These are phyloP conservation scores for Syncephalastrum monosporum DNA, from an alignment of 371 early-diverging fungal species.

Conservation along the genomic window DNA sequence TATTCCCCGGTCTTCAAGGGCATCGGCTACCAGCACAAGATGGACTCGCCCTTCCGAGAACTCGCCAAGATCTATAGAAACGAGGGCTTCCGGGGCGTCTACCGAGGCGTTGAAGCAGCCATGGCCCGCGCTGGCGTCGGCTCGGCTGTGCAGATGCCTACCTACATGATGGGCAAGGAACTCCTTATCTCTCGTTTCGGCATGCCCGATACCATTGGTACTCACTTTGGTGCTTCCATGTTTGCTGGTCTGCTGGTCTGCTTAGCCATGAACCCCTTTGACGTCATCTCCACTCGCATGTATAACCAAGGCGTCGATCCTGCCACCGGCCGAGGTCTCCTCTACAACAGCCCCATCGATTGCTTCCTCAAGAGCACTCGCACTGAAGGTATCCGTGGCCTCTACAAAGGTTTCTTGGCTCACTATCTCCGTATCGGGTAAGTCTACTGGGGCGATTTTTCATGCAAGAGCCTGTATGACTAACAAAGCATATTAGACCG, in stretches of 20 bases:
- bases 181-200: constrained; percentile 61
- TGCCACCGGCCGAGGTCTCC: constrained; percentile 56
- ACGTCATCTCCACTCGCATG: constrained; percentile 93
- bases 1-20: constrained; percentile 68
- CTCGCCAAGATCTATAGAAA: constrained; percentile 62
- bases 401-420: constrained; percentile 92
- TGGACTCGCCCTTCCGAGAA: constrained; percentile 67
- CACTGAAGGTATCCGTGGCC: constrained; percentile 82
- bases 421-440: constrained; percentile 94
- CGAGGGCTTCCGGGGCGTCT: constrained; percentile 80
- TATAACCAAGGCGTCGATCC: constrained; percentile 87
- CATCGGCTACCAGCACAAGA: constrained; percentile 92
- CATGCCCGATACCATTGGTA: constrained; percentile 60
- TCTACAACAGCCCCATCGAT: constrained; percentile 82
- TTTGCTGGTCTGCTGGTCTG: constrained; percentile 86
- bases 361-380: constrained; percentile 83
- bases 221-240: constrained; percentile 81
- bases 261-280: constrained; percentile 95
- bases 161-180: constrained; percentile 83
- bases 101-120: constrained; percentile 86
- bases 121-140: constrained; percentile 92
- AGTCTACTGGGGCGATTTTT: constrained; percentile 16
- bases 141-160: constrained; percentile 88
- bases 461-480: neutral
- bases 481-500: constrained; percentile 55